phyloP scores from a whole-genome alignment of 2,329 filamentous ascomycete species.

The Calonectria pauciramosa region DNA sequence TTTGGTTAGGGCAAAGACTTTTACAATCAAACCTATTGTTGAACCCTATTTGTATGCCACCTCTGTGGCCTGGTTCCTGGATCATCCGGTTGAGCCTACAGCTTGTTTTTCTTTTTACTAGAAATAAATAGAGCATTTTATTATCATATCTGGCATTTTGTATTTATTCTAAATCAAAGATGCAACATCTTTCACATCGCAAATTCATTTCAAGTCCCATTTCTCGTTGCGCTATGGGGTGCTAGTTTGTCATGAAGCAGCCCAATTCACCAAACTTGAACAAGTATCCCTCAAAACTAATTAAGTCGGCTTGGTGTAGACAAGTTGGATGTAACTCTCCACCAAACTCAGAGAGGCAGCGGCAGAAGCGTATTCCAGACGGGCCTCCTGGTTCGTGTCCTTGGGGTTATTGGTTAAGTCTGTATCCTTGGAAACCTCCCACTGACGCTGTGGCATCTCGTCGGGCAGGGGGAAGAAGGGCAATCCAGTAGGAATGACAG shows the following conservation, averaged over 20 bases:
- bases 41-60: too few relatives aligned
- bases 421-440: background rate
- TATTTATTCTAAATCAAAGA: background rate
- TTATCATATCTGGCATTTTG: background rate
- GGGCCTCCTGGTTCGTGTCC: background rate
- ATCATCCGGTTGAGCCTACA: too few relatives aligned
- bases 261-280: background rate
- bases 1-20: too few relatives aligned
- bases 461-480: conserved; percentile 26
- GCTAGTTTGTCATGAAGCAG: background rate
- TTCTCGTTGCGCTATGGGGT: background rate
- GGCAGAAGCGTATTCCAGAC: conserved; percentile 8
- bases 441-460: conserved; percentile 18
- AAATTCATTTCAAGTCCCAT: background rate
- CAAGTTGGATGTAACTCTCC: conserved; percentile 24
- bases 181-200: background rate
- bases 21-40: too few relatives aligned
- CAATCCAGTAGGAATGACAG: background rate
- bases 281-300: background rate
- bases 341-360: conserved; percentile 8
- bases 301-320: background rate
- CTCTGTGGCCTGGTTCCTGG: too few relatives aligned
- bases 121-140: background rate
- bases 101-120: too few relatives aligned
- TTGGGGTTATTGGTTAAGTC: background rate